Percentiles rank a stretch among this genome's conserved stretches.
These are phyloP conservation scores for Dianthus caryophyllus DNA, from an alignment of 148 eudicot genomes.

Conservation along the genomic window DNA sequence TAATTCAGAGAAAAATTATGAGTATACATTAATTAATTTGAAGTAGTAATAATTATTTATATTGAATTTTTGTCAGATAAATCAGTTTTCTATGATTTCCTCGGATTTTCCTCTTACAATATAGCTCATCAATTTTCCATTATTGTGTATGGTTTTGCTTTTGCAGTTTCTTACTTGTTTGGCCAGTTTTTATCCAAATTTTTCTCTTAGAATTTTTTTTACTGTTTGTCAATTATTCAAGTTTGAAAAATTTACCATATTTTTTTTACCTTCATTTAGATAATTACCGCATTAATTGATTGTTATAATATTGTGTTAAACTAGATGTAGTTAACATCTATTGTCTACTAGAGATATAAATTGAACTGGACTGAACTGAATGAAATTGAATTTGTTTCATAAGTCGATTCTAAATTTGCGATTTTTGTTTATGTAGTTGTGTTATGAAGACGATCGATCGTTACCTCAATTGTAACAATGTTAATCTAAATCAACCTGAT, in stretches of 20 bases:
- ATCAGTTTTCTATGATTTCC: neutral
- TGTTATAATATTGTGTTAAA: too few species aligned
- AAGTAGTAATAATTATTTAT: neutral
- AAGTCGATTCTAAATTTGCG: too few species aligned
- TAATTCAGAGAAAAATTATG: too few species aligned
- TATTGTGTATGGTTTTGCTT: neutral
- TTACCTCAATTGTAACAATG: neutral
- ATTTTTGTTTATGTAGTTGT: neutral
- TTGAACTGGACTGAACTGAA: neutral
- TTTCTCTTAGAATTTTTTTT: neutral
- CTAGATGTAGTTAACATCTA: too few species aligned
- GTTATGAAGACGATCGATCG: constrained; percentile 10
- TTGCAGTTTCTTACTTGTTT: constrained; percentile 9
- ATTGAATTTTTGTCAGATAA: constrained; percentile 10
- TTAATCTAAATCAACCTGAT: neutral
- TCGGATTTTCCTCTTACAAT: constrained; percentile 17
- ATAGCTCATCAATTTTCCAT: neutral
- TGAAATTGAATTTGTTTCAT: neutral
- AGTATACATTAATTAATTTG: too few species aligned
- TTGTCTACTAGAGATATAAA: too few species aligned
- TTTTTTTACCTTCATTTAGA: neutral
- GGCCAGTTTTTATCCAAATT: neutral
- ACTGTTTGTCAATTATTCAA: neutral
- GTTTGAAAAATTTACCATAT: neutral
- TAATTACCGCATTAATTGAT: too few species aligned